Base-by-base conservation (phyloP, 345 rosid genomes). In the Salix arbutifolia region DNA sequence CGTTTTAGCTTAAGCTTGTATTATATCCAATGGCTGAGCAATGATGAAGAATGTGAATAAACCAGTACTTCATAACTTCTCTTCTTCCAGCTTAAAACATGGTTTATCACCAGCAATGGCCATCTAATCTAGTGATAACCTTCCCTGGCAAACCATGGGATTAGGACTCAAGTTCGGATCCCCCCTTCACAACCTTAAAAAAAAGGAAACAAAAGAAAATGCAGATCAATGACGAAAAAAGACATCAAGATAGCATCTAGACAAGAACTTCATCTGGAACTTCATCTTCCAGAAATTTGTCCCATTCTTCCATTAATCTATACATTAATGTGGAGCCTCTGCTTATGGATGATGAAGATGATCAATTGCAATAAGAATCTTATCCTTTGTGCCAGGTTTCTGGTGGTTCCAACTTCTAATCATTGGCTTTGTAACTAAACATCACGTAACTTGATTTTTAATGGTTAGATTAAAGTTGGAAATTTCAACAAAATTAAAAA, bases 1-100 rank as follows among this genome's bases (percentile, higher is more conserved):
- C 74, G 77, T 75, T 77, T 58, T 50, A 80, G 82, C 78, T 68
- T 80, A 53, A 77, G 73, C 50, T 82, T 64, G 80, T 62, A 48
- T 56, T 53, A 44, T 79, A 79, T 53, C 52, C 76, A 52, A 66
- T 67, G 77, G 44, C 65, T 72, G 73, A 77, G 80, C 85, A 74
- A 42, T 62, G 75, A 75, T 40, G 77, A 79, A 72, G 62, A 67
- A 77, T 79, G 82, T 84, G 81, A 84, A 80, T 78, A 80, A 80
- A 65, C 81, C 76, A 73, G 48, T 66, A 33, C 40, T 10, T 44
- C 62, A 67, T n/a, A 4, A 58, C 25, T 23, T 11, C 26, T 23
- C 64, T n/a, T 58, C 64, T 1, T 58, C 23, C 62, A n/a, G 62
- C 26, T 10, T 10, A n/a, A 58, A 23, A 4, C 23, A 58, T 58